phyloP scores from a whole-genome alignment of 176 grass and related monocot species.

The Thalia dealbata region DNA sequence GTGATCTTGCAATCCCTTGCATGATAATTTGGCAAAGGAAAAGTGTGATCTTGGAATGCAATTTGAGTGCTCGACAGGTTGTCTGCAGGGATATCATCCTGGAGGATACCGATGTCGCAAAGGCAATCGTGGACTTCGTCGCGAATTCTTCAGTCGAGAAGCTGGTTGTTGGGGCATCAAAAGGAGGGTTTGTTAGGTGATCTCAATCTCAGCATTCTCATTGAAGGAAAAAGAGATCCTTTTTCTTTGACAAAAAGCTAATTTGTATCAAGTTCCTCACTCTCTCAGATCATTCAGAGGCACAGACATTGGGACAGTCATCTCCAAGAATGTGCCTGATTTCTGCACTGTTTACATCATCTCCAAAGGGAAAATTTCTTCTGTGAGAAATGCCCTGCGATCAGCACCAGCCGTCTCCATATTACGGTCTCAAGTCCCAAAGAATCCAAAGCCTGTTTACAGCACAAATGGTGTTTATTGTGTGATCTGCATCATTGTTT shows the following conservation, averaged over 20 bases:
- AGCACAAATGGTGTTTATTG: constrained; percentile 15
- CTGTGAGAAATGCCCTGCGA: constrained; percentile 21
- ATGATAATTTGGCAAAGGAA: too few species aligned
- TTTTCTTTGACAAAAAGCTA: neutral
- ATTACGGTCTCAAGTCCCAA: constrained; percentile 28
- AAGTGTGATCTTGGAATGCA: neutral
- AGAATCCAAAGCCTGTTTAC: constrained; percentile 17
- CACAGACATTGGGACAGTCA: constrained; percentile 16
- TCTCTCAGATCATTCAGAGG: constrained; percentile 24
- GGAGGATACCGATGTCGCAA: constrained; percentile 10
- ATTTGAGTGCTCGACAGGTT: constrained; percentile 13
- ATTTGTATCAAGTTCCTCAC: neutral
- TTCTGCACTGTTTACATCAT: constrained; percentile 43
- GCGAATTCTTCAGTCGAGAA: constrained; percentile 25
- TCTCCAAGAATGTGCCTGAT: constrained; percentile 28
- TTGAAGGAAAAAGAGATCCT: neutral
- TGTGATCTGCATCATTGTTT: neutral
- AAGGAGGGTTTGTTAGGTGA: constrained; percentile 23
- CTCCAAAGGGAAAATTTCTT: constrained; percentile 32
- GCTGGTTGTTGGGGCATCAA: constrained; percentile 26
- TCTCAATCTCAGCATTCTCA: neutral
- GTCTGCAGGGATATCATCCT: constrained; percentile 34
- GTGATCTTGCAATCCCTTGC: too few species aligned
- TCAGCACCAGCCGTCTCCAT: constrained; percentile 18
- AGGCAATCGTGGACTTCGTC: constrained; percentile 36